phyloP scores from a whole-genome alignment of 345 rosid species.

The Luvunga scandens region DNA sequence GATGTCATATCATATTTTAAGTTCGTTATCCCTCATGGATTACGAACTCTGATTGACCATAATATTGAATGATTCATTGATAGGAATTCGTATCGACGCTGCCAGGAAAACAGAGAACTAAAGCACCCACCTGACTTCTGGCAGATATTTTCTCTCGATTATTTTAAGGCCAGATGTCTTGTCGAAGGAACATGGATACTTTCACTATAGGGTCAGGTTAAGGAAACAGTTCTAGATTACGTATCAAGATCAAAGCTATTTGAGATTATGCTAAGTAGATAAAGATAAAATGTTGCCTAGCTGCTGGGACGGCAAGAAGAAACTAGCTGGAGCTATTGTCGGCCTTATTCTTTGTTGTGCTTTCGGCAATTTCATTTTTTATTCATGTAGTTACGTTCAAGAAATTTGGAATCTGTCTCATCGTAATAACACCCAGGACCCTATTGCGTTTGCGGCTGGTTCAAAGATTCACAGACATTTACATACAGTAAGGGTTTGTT shows the following conservation, averaged over 20 bases:
- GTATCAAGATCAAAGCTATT: neutral
- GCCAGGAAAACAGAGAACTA: neutral
- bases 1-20: neutral
- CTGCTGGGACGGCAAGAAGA: constrained; percentile 10
- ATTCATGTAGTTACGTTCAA: too few relatives aligned
- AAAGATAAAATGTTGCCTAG: neutral
- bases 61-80: neutral
- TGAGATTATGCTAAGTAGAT: neutral
- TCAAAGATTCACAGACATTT: too few relatives aligned
- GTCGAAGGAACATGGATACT: neutral
- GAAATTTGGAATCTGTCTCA: neutral
- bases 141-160: neutral
- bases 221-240: too few relatives aligned
- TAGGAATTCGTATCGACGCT: neutral
- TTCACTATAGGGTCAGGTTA: too few relatives aligned
- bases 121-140: neutral
- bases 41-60: neutral
- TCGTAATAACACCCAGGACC: too few relatives aligned
- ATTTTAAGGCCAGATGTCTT: neutral
- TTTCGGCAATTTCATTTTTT: neutral
- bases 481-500: too few relatives aligned
- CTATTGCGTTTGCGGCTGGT: too few relatives aligned
- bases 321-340: neutral
- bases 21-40: neutral
- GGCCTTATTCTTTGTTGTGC: neutral